Conservation (phyloP, 108 stramenopile genomes). For the Conticribra guillardii region DNA sequence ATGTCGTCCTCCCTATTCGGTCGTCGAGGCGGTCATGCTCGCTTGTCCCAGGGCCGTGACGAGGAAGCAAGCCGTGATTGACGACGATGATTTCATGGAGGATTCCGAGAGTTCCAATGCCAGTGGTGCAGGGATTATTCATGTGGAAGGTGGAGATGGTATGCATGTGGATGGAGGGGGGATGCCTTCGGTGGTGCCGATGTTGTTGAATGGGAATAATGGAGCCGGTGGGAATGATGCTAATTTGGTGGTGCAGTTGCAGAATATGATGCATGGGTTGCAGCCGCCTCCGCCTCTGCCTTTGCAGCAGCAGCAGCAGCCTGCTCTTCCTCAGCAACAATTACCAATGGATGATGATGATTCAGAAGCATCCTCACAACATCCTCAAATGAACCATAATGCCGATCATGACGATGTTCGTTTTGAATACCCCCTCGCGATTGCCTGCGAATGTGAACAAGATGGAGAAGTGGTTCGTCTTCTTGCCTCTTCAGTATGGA, state of each 20-base stretch:
- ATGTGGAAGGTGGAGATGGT: neutral
- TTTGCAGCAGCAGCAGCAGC: no score
- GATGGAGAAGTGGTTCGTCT: constrained; percentile 22
- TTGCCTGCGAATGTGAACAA: constrained; percentile 37
- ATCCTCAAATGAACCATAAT: neutral
- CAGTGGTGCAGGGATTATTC: neutral
- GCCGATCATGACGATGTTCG: constrained; percentile 40
- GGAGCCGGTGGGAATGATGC: no score
- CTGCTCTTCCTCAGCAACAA: neutral
- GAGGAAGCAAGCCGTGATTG: constrained; percentile 38
- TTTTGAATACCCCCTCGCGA: constrained; percentile 44
- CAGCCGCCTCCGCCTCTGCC: no score
- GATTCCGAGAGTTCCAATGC: neutral
- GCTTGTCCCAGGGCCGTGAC: constrained; percentile 63
- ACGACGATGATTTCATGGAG: constrained; percentile 37
- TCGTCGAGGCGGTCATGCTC: constrained; percentile 62
- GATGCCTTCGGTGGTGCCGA: no score
- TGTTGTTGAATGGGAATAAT: no score
- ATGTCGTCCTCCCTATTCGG: constrained; percentile 60
- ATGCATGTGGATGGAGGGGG: no score
- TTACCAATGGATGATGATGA: neutral
- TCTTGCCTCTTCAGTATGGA: constrained; percentile 15
- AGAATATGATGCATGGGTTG: no score
- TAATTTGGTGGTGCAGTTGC: no score
- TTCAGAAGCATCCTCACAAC: neutral